These are phyloP conservation scores for Oryza nivara DNA, from an alignment of 176 grass and related monocot species.

Conservation along the genomic window DNA sequence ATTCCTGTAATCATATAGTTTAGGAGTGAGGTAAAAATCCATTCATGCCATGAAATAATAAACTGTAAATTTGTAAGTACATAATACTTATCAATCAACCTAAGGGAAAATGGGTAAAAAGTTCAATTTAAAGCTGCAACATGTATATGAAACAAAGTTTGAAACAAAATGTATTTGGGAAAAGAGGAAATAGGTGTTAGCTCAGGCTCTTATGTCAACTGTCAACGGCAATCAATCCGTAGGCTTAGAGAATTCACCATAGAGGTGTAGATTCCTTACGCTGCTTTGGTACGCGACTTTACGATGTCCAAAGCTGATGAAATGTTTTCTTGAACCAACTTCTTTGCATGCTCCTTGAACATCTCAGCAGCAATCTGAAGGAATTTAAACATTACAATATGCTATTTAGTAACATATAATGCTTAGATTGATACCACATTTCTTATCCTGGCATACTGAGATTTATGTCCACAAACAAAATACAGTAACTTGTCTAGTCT, in stretches of 20 bases:
- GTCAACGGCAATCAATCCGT: too few relatives aligned
- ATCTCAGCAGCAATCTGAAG: constrained; percentile 84
- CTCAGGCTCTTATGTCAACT: too few relatives aligned
- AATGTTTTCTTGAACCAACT: constrained; percentile 89
- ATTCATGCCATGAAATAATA: constrained; percentile 25
- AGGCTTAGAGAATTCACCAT: too few relatives aligned
- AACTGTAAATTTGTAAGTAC: constrained; percentile 4
- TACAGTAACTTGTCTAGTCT: background rate
- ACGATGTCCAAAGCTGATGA: constrained; percentile 64
- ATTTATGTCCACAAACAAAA: constrained; percentile 9
- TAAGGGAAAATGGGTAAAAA: background rate
- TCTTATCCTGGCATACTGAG: background rate
- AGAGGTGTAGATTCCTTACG: constrained; percentile 51
- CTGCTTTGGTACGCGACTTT: constrained; percentile 69
- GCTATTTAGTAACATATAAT: constrained; percentile 6
- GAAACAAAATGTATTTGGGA: too few relatives aligned
- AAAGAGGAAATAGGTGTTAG: too few relatives aligned
- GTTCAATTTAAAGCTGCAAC: background rate
- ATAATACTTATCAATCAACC: constrained; percentile 4
- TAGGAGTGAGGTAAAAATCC: constrained; percentile 41
- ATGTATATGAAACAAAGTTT: background rate
- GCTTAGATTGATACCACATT: constrained; percentile 1
- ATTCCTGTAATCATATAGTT: constrained; percentile 56
- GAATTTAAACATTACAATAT: constrained; percentile 39
- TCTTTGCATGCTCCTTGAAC: constrained; percentile 81